phyloP scores from a whole-genome alignment of 1,139 yeast genomes.

The Geotrichum phurueaensis region DNA sequence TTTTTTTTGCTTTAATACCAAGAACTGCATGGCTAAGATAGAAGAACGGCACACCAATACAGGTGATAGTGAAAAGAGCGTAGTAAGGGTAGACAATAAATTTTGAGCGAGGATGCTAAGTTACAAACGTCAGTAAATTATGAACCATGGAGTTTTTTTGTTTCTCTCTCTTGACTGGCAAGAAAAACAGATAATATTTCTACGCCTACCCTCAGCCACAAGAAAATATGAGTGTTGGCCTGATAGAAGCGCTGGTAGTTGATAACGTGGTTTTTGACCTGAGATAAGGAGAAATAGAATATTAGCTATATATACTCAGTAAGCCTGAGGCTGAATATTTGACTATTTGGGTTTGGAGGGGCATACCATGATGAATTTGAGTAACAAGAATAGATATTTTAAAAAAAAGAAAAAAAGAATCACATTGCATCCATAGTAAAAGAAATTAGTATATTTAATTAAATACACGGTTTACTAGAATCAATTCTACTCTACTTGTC shows the following conservation, averaged over 20 bases:
- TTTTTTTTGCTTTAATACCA: slow-evolving; percentile 14
- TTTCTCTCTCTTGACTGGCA: background rate
- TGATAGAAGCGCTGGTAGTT: slow-evolving; percentile 39
- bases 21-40: slow-evolving; percentile 68
- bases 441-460: too few species aligned
- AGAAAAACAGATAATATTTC: background rate
- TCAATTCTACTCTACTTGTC: too few species aligned
- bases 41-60: slow-evolving; percentile 60
- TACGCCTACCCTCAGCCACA: slow-evolving; percentile 36
- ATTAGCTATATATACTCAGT: too few species aligned
- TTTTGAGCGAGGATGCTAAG: slow-evolving; percentile 55
- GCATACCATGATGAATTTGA: too few species aligned
- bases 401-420: too few species aligned
- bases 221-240: slow-evolving; percentile 34
- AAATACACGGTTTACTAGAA: too few species aligned
- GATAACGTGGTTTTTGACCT: slow-evolving; percentile 31
- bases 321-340: too few species aligned
- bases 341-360: too few species aligned
- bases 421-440: too few species aligned
- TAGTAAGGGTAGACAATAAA: slow-evolving; percentile 81
- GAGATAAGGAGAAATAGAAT: background rate
- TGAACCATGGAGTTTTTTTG: background rate
- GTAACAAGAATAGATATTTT: too few species aligned
- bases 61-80: slow-evolving; percentile 70
- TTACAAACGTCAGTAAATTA: background rate